Conservation (phyloP, 257 asterid species). For the Solanum stenotomum region DNA sequence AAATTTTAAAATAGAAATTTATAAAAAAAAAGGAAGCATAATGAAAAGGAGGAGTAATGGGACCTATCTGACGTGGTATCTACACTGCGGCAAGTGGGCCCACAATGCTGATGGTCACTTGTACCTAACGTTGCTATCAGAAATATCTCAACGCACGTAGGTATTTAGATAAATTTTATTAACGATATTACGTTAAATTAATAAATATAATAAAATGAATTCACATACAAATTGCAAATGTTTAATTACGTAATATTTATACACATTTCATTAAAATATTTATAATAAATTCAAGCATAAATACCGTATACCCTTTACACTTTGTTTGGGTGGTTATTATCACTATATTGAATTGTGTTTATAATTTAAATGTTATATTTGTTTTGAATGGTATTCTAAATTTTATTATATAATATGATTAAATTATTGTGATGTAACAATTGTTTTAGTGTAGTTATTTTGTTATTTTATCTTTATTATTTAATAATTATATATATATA, state of each 20-base stretch:
- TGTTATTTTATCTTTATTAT: no score
- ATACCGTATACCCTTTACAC: not conserved
- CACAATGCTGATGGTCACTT: slow-evolving; percentile 1
- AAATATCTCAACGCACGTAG: not conserved
- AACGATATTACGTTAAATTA: no score
- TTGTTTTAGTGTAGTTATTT: no score
- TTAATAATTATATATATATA: no score
- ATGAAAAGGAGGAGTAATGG: not conserved
- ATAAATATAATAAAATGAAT: not conserved
- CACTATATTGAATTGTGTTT: no score
- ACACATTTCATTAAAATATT: not conserved
- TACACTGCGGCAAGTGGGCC: not conserved
- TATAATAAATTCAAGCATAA: not conserved
- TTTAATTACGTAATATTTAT: not conserved
- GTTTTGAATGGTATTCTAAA: no score
- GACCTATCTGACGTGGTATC: slow-evolving; percentile 23
- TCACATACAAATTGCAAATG: not conserved
- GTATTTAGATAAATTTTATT: no score
- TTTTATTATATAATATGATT: no score
- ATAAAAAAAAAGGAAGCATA: not conserved
- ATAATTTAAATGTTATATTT: no score
- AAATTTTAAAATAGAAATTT: not conserved
- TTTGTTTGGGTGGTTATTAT: no score
- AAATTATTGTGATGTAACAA: no score
- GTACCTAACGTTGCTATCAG: not conserved